A percentile compares a stretch with the other conserved stretches of the same genome.
These are phyloP conservation scores for Trichoderma citrinoviride DNA, from an alignment of 2,329 filamentous ascomycete species.

Conservation along the genomic window DNA sequence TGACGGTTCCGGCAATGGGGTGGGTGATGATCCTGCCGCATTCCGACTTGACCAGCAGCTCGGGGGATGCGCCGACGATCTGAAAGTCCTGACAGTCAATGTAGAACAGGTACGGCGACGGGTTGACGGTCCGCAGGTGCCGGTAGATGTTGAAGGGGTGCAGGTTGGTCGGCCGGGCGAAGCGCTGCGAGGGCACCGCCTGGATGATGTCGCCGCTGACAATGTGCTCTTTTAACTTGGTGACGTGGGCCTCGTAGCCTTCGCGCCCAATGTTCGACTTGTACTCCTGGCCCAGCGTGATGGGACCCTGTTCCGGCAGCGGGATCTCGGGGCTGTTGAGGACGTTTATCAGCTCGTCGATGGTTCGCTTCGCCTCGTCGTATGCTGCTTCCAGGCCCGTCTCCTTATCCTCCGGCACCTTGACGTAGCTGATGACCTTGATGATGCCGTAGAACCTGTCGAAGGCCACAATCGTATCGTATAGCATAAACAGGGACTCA, in stretches of 20 bases:
- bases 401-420: conserved; percentile 56
- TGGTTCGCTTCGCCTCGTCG: conserved; percentile 59
- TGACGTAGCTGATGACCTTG: conserved; percentile 89
- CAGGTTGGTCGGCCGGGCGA: conserved; percentile 81
- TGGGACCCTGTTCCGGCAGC: conserved; percentile 71
- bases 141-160: conserved; percentile 99
- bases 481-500: conserved; percentile 95
- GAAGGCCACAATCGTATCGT: conserved; percentile 89
- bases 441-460: conserved; percentile 92
- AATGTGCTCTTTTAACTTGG: conserved; percentile 84
- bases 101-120: conserved; percentile 96
- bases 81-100: conserved; percentile 89
- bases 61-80: conserved; percentile 91
- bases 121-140: conserved; percentile 94
- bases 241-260: conserved; percentile 91
- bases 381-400: conserved; percentile 60
- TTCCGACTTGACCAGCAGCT: conserved; percentile 90
- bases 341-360: conserved; percentile 66
- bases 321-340: conserved; percentile 74
- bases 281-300: conserved; percentile 72
- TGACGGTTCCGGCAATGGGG: conserved; percentile 94
- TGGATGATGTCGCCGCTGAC: conserved; percentile 93
- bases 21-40: conserved; percentile 87
- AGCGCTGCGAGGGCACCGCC: conserved; percentile 90
- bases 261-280: conserved; percentile 85